Conservation (phyloP, 768 basidiomycete species). For the Coprinopsis cinerea region DNA sequence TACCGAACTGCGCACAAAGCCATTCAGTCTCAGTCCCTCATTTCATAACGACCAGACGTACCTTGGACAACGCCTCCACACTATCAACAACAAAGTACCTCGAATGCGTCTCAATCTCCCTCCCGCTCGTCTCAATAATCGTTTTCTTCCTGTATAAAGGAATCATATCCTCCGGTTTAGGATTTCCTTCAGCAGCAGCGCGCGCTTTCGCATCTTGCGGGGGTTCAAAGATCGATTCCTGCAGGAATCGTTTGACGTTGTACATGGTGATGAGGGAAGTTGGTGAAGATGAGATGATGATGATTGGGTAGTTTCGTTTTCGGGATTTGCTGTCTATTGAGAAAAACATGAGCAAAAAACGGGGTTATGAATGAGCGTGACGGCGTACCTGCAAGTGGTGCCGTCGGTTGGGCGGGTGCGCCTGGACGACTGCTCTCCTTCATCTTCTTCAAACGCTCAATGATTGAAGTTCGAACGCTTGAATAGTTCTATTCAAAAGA, state of each 20-base stretch:
- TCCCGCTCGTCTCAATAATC: conserved; percentile 56
- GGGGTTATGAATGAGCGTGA: background rate
- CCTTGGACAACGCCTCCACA: conserved; percentile 82
- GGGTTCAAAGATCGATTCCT: conserved; percentile 81
- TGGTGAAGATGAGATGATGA: conserved; percentile 94
- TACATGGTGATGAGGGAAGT: conserved; percentile 96
- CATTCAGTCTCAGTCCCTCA: no score
- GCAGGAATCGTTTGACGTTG: conserved; percentile 91
- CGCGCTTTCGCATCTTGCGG: conserved; percentile 70
- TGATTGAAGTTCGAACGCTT: conserved; percentile 55
- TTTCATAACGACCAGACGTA: no score
- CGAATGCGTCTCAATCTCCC: conserved; percentile 49
- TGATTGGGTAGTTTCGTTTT: conserved; percentile 81
- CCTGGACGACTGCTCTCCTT: conserved; percentile 60
- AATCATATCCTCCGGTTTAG: conserved; percentile 76
- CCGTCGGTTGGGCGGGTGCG: conserved; percentile 26
- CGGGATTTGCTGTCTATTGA: conserved; percentile 45
- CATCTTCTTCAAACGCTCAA: conserved; percentile 74
- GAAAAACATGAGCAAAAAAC: background rate
- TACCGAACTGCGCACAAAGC: conserved; percentile 51
- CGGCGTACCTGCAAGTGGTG: conserved; percentile 19
- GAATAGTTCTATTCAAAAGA: conserved; percentile 92
- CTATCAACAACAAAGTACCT: conserved; percentile 88
- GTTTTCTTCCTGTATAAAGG: conserved; percentile 86
- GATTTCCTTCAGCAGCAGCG: conserved; percentile 63